These are phyloP conservation scores for Epichloe typhina DNA, from an alignment of 2,329 filamentous ascomycete genomes.

Conservation along the genomic window DNA sequence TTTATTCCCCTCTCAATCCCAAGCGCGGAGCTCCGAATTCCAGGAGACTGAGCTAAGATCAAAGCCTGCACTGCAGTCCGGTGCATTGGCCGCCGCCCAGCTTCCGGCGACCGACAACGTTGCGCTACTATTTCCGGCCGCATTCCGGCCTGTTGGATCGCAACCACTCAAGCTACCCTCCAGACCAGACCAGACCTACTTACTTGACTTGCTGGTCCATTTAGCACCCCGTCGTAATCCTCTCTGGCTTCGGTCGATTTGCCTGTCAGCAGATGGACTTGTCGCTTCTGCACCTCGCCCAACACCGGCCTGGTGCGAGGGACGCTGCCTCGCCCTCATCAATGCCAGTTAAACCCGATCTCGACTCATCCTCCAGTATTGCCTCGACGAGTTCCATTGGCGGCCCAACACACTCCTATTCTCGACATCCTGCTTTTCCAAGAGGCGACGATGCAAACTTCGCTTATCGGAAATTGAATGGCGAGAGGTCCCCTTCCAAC, in stretches of 20 bases:
- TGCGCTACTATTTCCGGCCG: conserved; percentile 5
- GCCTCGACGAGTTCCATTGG: conserved; percentile 1
- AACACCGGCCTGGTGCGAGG: conserved; percentile 2
- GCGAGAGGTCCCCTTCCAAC: conserved; percentile 8
- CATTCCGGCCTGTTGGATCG: not conserved
- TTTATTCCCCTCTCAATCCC: not conserved
- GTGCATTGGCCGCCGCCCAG: not conserved
- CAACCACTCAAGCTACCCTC: not conserved
- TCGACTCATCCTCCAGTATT: conserved; percentile 4
- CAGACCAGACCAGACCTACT: not conserved
- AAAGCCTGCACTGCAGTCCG: not conserved
- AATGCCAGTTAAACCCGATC: conserved; percentile 3
- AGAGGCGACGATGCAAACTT: conserved; percentile 5
- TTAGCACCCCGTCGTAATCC: not conserved
- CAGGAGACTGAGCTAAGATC: too few species aligned
- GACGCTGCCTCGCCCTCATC: conserved; percentile 1
- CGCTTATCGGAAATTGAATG: conserved; percentile 7
- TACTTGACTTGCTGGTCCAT: not conserved
- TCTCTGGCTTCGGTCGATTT: not conserved
- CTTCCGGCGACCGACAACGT: conserved; percentile 16
- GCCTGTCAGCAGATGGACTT: conserved; percentile 4
- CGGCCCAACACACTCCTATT: conserved; percentile 2
- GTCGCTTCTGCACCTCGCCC: conserved; percentile 5
- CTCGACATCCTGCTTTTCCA: conserved; percentile 3
- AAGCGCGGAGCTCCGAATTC: not conserved